Conservation (phyloP, 441 rosid genomes). For the Erodium chrysanthum region DNA sequence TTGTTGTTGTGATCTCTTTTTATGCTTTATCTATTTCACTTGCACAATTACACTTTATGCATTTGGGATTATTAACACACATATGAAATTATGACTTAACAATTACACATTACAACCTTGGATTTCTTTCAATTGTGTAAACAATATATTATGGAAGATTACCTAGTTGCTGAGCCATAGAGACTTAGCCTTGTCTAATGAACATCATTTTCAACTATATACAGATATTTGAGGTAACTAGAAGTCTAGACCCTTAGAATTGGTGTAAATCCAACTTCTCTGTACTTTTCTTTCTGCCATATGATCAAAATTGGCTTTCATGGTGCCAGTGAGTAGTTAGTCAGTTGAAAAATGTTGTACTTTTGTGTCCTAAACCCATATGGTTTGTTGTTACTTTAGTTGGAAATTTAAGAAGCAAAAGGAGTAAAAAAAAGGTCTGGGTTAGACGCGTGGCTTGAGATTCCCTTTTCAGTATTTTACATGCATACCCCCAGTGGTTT, state of each 20-base stretch:
- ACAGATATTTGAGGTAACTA: not conserved
- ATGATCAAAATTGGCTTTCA: too few species aligned
- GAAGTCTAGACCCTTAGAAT: not conserved
- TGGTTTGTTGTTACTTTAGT: not conserved
- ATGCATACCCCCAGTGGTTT: not conserved
- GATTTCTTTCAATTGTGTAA: not conserved
- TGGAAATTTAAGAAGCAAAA: not conserved
- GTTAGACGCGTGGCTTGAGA: not conserved
- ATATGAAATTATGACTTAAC: not conserved
- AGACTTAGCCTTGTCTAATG: not conserved
- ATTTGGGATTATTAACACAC: not conserved
- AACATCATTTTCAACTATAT: not conserved
- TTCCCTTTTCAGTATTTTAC: not conserved
- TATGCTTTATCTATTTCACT: too few species aligned
- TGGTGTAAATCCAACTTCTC: too few species aligned
- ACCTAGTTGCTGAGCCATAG: not conserved
- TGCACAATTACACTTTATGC: not conserved
- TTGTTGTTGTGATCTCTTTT: not conserved
- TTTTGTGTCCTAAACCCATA: not conserved
- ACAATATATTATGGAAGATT: not conserved
- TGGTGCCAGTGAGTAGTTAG: not conserved
- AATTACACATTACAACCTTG: not conserved
- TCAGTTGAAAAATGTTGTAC: not conserved
- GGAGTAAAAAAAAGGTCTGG: not conserved
- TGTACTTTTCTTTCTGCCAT: too few species aligned